Evolutionary conservation across 2,329 filamentous ascomycete species (phyloP).

Genomic region (Didymosphaeria variabile): DNA sequence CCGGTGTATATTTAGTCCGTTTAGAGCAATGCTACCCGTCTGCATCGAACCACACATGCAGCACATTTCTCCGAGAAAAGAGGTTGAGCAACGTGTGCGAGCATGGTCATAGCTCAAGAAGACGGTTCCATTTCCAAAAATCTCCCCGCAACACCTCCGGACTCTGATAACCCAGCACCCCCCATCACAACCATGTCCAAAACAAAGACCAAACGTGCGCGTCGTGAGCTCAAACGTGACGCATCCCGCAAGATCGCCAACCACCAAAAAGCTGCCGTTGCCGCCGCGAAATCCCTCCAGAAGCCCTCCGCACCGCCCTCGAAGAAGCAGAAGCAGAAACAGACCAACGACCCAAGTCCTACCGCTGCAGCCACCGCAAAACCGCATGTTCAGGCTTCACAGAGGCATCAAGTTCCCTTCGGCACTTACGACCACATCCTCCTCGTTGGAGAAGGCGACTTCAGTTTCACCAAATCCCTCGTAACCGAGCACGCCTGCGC

Average conservation of each 20-base stretch:
- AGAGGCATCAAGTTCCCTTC: slow-evolving; percentile 72
- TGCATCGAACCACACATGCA: slow-evolving; percentile 21
- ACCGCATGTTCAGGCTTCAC: slow-evolving; percentile 34
- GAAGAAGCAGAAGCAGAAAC: slow-evolving; percentile 27
- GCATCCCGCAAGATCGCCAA: slow-evolving; percentile 38
- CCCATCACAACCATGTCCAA: slow-evolving; percentile 42
- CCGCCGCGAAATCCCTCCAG: slow-evolving; percentile 16
- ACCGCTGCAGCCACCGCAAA: slow-evolving; percentile 26
- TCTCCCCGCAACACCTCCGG: slow-evolving; percentile 33
- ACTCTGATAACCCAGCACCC: slow-evolving; percentile 1
- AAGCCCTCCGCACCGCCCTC: slow-evolving; percentile 15
- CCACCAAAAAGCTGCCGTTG: slow-evolving; percentile 32
- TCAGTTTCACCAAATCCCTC: slow-evolving; percentile 77
- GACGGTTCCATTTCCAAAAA: slow-evolving; percentile 14
- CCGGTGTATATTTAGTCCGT: slow-evolving; percentile 49
- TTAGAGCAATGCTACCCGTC: slow-evolving; percentile 40
- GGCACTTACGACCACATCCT: slow-evolving; percentile 72
- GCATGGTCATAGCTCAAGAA: slow-evolving; percentile 35
- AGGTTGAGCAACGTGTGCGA: neutral
- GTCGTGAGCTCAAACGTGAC: slow-evolving; percentile 46
- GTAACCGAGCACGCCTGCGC: slow-evolving; percentile 71
- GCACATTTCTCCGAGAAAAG: neutral
- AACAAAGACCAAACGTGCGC: slow-evolving; percentile 44
- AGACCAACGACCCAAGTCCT: slow-evolving; percentile 20
- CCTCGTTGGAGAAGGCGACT: slow-evolving; percentile 80